Evolutionary conservation across 1,284 basidiomycete species (phyloP), one percentile per base, ranked within the genome.

Genomic region (Malassezia obtusa): DNA sequence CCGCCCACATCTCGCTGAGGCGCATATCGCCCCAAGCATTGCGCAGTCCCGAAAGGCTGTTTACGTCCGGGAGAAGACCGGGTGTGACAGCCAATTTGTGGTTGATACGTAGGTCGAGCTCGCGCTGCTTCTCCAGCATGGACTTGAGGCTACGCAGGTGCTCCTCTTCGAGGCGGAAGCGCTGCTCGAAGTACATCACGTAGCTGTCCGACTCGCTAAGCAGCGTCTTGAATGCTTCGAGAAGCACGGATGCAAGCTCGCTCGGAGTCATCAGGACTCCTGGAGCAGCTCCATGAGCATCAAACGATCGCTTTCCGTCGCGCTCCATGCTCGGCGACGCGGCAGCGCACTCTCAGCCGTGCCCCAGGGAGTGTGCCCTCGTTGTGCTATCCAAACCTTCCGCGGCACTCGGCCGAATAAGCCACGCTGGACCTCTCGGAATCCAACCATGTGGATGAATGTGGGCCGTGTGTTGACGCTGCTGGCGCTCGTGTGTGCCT

Each of bases 161-260:
- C 22, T 71, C 67, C 33, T 73, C 70, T 52, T 73, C 70, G 10
- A 68, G 43, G 30, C 63, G 63, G 43, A 68, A 57, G 21, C 68
- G 56, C n/a, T 55, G 49, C 40, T 71, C 67, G 46, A 59, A 67
- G 22, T 60, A 54, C 1, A 50, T 52, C 33, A 69, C 54, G 41
- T 71, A 71, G 45, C 64, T 60, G 15, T 71, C 68, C 1, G 58
- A 62, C 50, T 71, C 68, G 15, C 52, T 50, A 37, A 70, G 53
- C 39, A 59, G 58, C 37, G 57, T 58, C 37, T 59, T 53, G 44
- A 70, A 65, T 1, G 64, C 64, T 19, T 65, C 63, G 28, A 63
- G 58, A 14, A 71, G 53, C 8, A 60, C 58, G 21, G 41, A 47
- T 0, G 65, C 59, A 24, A 68, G 54, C 25, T 62, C 61, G 28